These are phyloP conservation scores for Asterophora lycoperdoides DNA, from an alignment of 768 basidiomycete genomes.

Conservation along the genomic window DNA sequence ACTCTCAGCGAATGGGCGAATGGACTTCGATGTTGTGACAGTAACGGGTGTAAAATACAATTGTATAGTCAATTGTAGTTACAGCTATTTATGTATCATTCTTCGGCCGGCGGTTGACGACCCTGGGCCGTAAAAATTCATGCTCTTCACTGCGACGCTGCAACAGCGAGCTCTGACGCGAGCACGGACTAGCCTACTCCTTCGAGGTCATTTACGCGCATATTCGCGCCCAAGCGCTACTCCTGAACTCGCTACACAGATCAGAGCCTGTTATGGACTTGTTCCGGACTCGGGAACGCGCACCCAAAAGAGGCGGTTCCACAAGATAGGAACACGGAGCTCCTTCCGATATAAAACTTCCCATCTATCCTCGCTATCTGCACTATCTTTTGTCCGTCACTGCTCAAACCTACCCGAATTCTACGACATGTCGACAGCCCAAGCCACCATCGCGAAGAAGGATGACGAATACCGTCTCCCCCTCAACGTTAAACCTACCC, in stretches of 20 bases:
- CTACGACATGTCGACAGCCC: conserved; percentile 24
- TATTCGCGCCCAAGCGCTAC: background rate
- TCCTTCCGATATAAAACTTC: conserved; percentile 16
- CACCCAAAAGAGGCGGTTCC: conserved; percentile 11
- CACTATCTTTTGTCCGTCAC: conserved; percentile 11
- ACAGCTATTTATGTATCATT: too few relatives aligned
- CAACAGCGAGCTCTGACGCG: conserved; percentile 10
- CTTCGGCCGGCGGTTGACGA: conserved; percentile 1
- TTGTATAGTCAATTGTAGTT: background rate
- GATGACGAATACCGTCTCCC: conserved; percentile 60
- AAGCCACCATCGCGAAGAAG: conserved; percentile 13
- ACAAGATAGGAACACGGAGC: conserved; percentile 12
- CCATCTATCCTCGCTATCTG: conserved; percentile 13
- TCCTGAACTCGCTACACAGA: background rate
- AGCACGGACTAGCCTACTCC: conserved; percentile 7
- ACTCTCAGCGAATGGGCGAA: background rate
- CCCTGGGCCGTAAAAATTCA: conserved; percentile 12
- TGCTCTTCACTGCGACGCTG: conserved; percentile 14
- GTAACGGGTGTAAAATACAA: background rate
- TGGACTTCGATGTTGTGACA: too few relatives aligned
- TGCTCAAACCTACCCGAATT: conserved; percentile 15
- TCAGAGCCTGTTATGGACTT: background rate
- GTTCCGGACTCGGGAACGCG: conserved; percentile 1
- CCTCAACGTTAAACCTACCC: conserved; percentile 58
- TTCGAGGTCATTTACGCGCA: conserved; percentile 1